A percentile compares a stretch with the other conserved stretches of the same genome.
These are phyloP conservation scores for Entophlyctis helioformis DNA, from an alignment of 192 early-diverging fungal species.

Conservation along the genomic window DNA sequence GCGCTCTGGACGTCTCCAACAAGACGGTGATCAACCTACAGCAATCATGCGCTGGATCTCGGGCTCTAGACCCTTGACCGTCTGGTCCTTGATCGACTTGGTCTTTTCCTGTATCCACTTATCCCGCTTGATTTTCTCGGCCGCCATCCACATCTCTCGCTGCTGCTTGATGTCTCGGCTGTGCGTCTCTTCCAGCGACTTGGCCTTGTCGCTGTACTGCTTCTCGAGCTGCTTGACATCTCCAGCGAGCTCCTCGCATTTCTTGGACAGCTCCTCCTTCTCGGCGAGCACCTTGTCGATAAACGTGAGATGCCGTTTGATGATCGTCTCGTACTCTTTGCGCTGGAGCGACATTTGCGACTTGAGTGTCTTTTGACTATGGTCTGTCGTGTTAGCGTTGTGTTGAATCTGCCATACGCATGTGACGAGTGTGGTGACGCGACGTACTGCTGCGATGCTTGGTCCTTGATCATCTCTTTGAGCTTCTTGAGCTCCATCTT, in stretches of 20 bases:
- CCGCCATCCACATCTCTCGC: slow-evolving; percentile 37
- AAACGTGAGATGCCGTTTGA: slow-evolving; percentile 44
- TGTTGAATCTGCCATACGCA: too few relatives aligned
- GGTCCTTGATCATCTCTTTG: slow-evolving; percentile 21
- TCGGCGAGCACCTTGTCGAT: slow-evolving; percentile 43
- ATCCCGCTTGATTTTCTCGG: slow-evolving; percentile 46
- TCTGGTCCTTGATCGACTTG: slow-evolving; percentile 47
- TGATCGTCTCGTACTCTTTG: slow-evolving; percentile 47
- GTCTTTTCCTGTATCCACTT: slow-evolving; percentile 54
- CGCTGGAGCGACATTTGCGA: slow-evolving; percentile 40
- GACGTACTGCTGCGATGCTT: slow-evolving; percentile 23
- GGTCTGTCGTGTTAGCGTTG: too few relatives aligned
- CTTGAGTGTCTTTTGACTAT: slow-evolving; percentile 37
- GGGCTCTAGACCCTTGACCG: slow-evolving; percentile 46
- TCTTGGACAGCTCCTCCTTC: slow-evolving; percentile 42
- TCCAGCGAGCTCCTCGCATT: slow-evolving; percentile 32
- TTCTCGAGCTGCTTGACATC: slow-evolving; percentile 37
- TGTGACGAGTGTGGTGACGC: too few relatives aligned
- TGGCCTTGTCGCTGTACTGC: slow-evolving; percentile 32
- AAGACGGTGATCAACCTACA: slow-evolving; percentile 9
- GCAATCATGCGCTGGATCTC: slow-evolving; percentile 48
- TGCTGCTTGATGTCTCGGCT: slow-evolving; percentile 36
- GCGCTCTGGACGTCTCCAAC: neutral
- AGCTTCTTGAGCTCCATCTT: slow-evolving; percentile 27
- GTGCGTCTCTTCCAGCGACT: slow-evolving; percentile 32